Base-by-base conservation (phyloP, 306 rosid genomes). In the Medicago arabica region DNA sequence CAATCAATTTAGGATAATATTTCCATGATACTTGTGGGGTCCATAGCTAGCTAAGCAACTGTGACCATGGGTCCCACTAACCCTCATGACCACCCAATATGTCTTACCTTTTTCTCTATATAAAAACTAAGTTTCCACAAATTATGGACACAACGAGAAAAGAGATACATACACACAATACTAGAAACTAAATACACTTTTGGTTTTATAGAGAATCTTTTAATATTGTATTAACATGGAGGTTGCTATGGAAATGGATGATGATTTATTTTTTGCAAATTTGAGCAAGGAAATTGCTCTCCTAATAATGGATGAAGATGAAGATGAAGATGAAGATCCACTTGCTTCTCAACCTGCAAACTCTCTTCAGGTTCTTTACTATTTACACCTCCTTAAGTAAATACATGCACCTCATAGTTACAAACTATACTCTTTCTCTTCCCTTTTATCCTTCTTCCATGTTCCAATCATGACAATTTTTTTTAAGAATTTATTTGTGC, bases 301-400 rank as follows among this genome's bases (percentile, higher is more conserved):
- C 47, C 80, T 95, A 10, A 91, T 95, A 53, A 90, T 92, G 99
- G 97, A 95, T 55, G 97, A 94, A 71, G 93, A 92, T 41, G 97
- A 95, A 47, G 97, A 95, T 55, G 97, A 94, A 71, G 93, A 92
- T 41, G 97, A 95, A 47, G 90, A 85, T 67, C 90, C 91, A 0
- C 69, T 84, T 68, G 76, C 85, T 47, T 71, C 51, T 80, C 83
- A n/a, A 49, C 93, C 92, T 78, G 70, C 82, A 46, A 75, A 82
- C 50, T 82, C 96, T 81, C 81, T 88, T 75, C 97, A 90, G 89
- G 97, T 93, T 66, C 38, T 69, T 78, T 43, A 36, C 46, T 49
- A 18, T 0, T 40, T 71, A 16, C 73, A 75, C 76, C 77, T 58
- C 69, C 19, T 63, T 31, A 67, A 19, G 49, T 44, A 21, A 39